phyloP scores from a whole-genome alignment of 306 rosid species.

The Ochetophila trinervis region DNA sequence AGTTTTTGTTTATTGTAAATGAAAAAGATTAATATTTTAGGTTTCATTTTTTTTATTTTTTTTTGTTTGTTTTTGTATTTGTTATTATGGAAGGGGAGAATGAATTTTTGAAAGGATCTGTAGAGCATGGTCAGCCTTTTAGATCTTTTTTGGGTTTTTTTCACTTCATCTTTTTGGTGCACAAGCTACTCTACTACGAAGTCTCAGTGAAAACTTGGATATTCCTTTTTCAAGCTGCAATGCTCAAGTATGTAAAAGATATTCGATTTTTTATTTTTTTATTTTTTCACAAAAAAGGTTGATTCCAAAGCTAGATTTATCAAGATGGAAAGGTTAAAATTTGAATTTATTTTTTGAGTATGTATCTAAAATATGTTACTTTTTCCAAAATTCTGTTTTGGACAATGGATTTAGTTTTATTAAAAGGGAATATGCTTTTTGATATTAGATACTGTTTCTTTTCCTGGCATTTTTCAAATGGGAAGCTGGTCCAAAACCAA shows the following conservation, averaged over 20 bases:
- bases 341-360: background rate
- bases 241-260: conserved; percentile 60
- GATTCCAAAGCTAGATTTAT: background rate
- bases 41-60: too few species aligned
- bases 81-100: too few species aligned
- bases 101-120: conserved; percentile 8
- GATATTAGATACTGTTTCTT: background rate
- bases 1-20: too few species aligned
- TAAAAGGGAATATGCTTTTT: background rate
- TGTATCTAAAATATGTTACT: background rate
- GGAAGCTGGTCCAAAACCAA: conserved; percentile 73
- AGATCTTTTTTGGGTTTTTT: background rate
- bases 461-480: conserved; percentile 43
- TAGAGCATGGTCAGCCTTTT: conserved; percentile 8
- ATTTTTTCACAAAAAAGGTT: background rate
- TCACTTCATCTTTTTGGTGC: conserved; percentile 19
- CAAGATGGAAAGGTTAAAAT: conserved; percentile 1
- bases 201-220: conserved; percentile 67
- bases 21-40: too few species aligned
- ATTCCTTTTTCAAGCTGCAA: conserved; percentile 68
- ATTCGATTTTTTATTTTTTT: background rate
- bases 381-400: too few species aligned
- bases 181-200: conserved; percentile 57
- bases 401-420: too few species aligned
- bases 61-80: too few species aligned